A percentile compares a stretch with the other conserved stretches of the same genome.
Evolutionary conservation across 768 basidiomycete species (phyloP).

Genomic region (Leccinum variicolor): DNA sequence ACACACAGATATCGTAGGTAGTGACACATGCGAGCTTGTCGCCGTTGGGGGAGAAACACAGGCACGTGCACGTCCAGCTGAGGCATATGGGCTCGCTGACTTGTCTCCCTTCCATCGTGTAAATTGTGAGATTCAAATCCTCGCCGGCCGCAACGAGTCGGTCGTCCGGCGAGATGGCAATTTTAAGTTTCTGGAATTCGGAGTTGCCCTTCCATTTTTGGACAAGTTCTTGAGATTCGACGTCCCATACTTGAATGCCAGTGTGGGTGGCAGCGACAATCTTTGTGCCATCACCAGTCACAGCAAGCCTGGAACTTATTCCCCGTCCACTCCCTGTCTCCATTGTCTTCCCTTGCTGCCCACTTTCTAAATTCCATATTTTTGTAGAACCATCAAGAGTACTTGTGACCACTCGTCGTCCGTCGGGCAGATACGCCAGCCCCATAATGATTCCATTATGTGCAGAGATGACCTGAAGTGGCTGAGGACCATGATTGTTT

Average conservation of each 20-base stretch:
- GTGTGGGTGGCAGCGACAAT: not conserved
- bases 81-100: not conserved
- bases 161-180: not conserved
- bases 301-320: not conserved
- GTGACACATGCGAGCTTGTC: not conserved
- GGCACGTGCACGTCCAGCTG: accelerated
- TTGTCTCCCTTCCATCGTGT: not conserved
- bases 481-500: not conserved
- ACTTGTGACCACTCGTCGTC: conserved; percentile 8
- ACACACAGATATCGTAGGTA: not conserved
- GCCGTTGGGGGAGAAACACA: not conserved
- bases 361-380: conserved; percentile 7
- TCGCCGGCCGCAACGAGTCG: not conserved
- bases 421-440: conserved; percentile 6
- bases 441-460: not conserved
- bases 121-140: not conserved
- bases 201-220: not conserved
- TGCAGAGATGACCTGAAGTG: not conserved
- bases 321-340: not conserved
- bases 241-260: not conserved
- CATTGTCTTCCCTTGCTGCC: conserved; percentile 2
- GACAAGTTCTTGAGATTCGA: not conserved
- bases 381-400: not conserved
- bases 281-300: not conserved
- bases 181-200: not conserved